phyloP scores from a whole-genome alignment of 768 basidiomycete species.

The Leccinum boreale region DNA sequence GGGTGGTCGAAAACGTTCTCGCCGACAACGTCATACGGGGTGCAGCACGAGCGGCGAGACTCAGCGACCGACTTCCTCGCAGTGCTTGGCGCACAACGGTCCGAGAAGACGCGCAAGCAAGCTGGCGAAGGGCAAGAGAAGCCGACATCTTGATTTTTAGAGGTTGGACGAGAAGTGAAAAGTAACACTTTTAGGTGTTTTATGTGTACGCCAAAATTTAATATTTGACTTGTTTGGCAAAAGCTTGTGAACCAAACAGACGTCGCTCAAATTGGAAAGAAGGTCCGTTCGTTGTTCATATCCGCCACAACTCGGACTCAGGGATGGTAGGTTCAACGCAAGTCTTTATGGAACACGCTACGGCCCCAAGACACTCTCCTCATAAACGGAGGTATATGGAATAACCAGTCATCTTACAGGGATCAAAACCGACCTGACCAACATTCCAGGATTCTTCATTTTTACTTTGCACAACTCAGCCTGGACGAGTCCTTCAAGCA shows the following conservation, averaged over 20 bases:
- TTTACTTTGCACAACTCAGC: background rate
- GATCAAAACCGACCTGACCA: background rate
- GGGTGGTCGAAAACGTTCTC: constrained; percentile 41
- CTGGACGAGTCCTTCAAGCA: background rate
- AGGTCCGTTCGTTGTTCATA: background rate
- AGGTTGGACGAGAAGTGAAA: background rate
- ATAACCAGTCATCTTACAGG: background rate
- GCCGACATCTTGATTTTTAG: constrained; percentile 51
- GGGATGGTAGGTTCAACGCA: background rate
- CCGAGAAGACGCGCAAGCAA: constrained; percentile 45
- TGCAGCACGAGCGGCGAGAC: constrained; percentile 6
- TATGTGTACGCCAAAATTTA: constrained; percentile 21
- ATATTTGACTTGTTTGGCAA: constrained; percentile 33
- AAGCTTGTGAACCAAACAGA: constrained; percentile 31
- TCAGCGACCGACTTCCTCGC: constrained; percentile 22
- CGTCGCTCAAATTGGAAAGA: constrained; percentile 15
- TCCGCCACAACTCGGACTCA: background rate
- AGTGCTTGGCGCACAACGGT: constrained; percentile 25
- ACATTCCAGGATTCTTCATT: background rate
- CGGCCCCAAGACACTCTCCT: background rate
- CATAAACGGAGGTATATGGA: background rate
- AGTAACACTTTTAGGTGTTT: background rate
- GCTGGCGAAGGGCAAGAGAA: constrained; percentile 57
- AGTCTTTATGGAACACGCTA: background rate
- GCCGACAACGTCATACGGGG: constrained; percentile 23